Evolutionary conservation across 2,329 filamentous ascomycete genomes (phyloP), one percentile per base, ranked within the genome.

Genomic region (Aureobasidium sp.): DNA sequence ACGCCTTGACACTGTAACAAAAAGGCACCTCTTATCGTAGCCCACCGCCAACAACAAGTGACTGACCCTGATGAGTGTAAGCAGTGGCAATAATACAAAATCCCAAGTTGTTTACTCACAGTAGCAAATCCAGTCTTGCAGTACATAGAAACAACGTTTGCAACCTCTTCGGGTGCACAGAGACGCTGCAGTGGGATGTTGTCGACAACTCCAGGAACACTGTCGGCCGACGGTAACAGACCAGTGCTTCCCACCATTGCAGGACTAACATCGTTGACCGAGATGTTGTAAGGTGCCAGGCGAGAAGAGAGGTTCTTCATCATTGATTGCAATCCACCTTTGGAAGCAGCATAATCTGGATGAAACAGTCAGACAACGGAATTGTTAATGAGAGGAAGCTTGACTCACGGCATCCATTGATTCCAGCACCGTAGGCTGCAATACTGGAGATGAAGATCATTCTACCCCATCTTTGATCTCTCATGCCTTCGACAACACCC

Each of bases 241-340:
- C 75, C 75, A 9, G 75, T 77, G 15, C 71, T 69, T 6, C 84
- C 84, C 64, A 87, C 87, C 84, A 87, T 87, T 6, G 84, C 85
- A 0, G 85, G 85, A 3, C 84, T 83, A n/a, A 88, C 83, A 65
- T 87, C 84, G 63, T 88, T 87, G 62, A 87, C 83, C 15, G 84
- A 85, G 66, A 88, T 85, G 36, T 84, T 84, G 66, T 78, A 79
- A 61, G 80, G 77, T 1, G 83, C 85, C 25, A 87, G 78, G 49
- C 83, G 82, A 0, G 77, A 79, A 0, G 84, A 79, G 34, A 88
- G 75, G 65, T 87, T 87, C 69, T 80, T 83, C 82, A 87, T 86
- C 81, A 87, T 83, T 2, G 82, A 82, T 5, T 81, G 83, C 64
- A 87, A 69, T 2, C 84, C 85, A 37, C 65, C 68, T 31, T 69